Percentiles rank a stretch among this genome's conserved stretches.
These are phyloP conservation scores for Auricularia auricula-judae DNA, from an alignment of 768 basidiomycete species.

Conservation along the genomic window DNA sequence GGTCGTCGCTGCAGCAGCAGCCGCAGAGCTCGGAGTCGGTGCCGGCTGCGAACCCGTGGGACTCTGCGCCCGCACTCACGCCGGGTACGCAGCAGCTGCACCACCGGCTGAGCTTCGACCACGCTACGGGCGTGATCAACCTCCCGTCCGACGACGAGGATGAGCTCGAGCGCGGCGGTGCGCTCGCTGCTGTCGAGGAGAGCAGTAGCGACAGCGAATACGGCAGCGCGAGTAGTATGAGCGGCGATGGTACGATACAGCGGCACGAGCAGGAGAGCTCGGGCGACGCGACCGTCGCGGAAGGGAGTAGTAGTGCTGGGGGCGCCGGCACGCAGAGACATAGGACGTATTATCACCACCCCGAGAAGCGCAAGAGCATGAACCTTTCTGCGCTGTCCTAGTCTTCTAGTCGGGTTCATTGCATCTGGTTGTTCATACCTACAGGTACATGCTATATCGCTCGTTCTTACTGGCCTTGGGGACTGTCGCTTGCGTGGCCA, in stretches of 20 bases:
- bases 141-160: conserved; percentile 59
- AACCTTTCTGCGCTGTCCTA: no score
- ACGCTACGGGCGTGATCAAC: conserved; percentile 80
- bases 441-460: no score
- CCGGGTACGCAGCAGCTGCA: conserved; percentile 17
- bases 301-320: neutral
- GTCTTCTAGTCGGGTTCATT: no score
- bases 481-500: no score
- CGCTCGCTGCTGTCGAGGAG: conserved; percentile 11
- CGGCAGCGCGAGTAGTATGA: conserved; percentile 3
- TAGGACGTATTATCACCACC: conserved; percentile 79
- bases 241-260: conserved; percentile 11
- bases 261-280: neutral
- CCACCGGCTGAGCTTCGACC: conserved; percentile 74
- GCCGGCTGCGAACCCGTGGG: neutral
- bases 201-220: conserved; percentile 7
- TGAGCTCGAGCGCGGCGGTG: neutral
- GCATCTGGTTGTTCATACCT: no score
- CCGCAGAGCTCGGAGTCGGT: neutral
- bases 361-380: conserved; percentile 33
- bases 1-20: neutral
- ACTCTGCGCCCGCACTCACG: neutral
- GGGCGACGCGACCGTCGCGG: neutral
- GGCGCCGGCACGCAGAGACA: conserved; percentile 32
- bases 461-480: no score